These are phyloP conservation scores for Phlebiopsis gigantea DNA, from an alignment of 768 basidiomycete species.

Conservation along the genomic window DNA sequence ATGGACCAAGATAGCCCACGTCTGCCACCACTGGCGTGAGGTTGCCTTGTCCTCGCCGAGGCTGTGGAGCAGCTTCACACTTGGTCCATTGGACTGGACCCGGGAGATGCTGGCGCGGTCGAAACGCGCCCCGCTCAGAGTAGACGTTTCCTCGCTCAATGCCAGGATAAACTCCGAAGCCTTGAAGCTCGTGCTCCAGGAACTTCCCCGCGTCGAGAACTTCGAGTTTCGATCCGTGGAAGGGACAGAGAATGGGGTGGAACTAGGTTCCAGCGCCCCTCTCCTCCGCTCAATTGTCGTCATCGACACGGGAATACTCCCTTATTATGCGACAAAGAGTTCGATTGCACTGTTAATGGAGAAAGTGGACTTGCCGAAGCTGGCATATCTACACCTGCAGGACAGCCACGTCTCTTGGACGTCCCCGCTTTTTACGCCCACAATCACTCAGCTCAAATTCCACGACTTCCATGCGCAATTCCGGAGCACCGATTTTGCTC, in stretches of 20 bases:
- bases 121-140: background rate
- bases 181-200: background rate
- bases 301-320: background rate
- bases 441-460: background rate
- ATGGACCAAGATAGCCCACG: conserved; percentile 9
- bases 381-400: background rate
- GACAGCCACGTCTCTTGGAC: background rate
- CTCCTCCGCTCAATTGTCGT: background rate
- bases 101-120: conserved; percentile 4
- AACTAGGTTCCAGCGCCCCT: background rate
- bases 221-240: background rate
- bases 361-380: background rate
- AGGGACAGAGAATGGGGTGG: background rate
- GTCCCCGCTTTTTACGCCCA: background rate
- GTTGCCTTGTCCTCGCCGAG: conserved; percentile 4
- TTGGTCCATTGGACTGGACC: background rate
- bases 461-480: background rate
- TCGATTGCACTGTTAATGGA: background rate
- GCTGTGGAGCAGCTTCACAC: conserved; percentile 6
- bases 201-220: background rate
- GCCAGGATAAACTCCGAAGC: background rate
- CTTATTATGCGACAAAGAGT: background rate
- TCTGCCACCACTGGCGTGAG: conserved; percentile 7
- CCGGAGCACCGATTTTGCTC: background rate
- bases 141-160: background rate